Evolutionary conservation across 2,329 filamentous ascomycete genomes (phyloP).

Genomic region (Aspergillus puulaauensis): DNA sequence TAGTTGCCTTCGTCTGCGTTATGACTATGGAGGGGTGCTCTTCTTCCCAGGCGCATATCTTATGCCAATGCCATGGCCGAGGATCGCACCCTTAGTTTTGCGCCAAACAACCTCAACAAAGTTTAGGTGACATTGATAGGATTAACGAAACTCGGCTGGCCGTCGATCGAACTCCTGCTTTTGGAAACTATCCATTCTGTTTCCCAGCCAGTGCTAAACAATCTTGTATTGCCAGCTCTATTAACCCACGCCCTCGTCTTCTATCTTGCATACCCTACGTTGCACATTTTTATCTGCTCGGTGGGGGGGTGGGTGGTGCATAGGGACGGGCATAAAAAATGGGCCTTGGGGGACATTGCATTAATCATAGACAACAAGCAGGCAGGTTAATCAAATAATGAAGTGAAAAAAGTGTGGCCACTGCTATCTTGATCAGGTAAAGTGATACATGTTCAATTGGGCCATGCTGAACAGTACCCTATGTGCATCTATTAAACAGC

Average conservation of each 20-base stretch:
- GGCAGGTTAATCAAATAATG: neutral
- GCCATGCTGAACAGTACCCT: too few species aligned
- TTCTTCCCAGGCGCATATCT: constrained; percentile 17
- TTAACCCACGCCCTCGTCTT: neutral
- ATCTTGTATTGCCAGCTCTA: neutral
- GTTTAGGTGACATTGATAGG: constrained; percentile 4
- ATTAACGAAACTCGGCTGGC: constrained; percentile 16
- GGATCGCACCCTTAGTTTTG: constrained; percentile 5
- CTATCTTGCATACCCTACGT: constrained; percentile 1
- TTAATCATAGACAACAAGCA: neutral
- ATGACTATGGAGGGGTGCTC: neutral
- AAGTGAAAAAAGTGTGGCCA: neutral
- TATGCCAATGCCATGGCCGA: constrained; percentile 15
- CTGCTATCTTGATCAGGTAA: neutral
- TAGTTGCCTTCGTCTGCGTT: neutral
- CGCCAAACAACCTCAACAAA: neutral
- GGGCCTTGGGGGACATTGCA: neutral
- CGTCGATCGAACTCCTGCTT: constrained; percentile 2
- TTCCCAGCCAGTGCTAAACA: neutral
- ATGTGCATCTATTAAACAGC: too few species aligned
- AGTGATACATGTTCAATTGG: neutral
- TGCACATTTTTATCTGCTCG: neutral
- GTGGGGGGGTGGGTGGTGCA: neutral
- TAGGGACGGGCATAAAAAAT: neutral
- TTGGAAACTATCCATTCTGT: neutral